phyloP scores from a whole-genome alignment of 2,329 filamentous ascomycete species.

The Apiospora pterosperma region DNA sequence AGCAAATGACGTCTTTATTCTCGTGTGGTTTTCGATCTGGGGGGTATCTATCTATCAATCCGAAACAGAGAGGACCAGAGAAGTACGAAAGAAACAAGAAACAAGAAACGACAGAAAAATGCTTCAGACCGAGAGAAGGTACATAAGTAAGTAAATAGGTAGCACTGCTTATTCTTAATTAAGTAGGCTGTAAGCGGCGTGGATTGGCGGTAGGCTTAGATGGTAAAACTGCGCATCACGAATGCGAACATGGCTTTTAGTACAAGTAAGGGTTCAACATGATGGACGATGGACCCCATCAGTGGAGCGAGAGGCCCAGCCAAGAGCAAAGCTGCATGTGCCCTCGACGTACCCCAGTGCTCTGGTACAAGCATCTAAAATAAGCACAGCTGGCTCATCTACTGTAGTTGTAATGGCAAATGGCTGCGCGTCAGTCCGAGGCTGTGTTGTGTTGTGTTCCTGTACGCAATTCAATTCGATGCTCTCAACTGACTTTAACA shows the following conservation, averaged over 20 bases:
- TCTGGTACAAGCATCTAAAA: slow-evolving; percentile 15
- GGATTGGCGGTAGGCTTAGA: not conserved
- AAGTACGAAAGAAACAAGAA: not conserved
- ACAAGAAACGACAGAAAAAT: not conserved
- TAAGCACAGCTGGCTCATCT: slow-evolving; percentile 14
- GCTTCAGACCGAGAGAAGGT: no score
- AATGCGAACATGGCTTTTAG: not conserved
- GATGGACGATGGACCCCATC: not conserved
- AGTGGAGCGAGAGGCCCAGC: not conserved
- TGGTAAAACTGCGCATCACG: not conserved
- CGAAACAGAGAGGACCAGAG: not conserved
- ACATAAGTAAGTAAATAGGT: no score
- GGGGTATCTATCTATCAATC: not conserved
- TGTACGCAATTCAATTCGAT: no score
- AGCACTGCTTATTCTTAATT: not conserved
- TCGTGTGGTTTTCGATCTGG: not conserved
- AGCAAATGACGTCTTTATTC: not conserved
- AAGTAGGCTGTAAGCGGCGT: not conserved
- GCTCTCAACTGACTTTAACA: no score
- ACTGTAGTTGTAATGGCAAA: not conserved
- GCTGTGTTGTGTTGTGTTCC: no score
- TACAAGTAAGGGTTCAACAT: not conserved
- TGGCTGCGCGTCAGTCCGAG: not conserved
- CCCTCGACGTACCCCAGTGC: no score
- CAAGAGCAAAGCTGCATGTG: slow-evolving; percentile 1